A percentile compares a stretch with the other conserved stretches of the same genome.
These are phyloP conservation scores for Malus hybrid DNA, from an alignment of 331 rosid species.

Conservation along the genomic window DNA sequence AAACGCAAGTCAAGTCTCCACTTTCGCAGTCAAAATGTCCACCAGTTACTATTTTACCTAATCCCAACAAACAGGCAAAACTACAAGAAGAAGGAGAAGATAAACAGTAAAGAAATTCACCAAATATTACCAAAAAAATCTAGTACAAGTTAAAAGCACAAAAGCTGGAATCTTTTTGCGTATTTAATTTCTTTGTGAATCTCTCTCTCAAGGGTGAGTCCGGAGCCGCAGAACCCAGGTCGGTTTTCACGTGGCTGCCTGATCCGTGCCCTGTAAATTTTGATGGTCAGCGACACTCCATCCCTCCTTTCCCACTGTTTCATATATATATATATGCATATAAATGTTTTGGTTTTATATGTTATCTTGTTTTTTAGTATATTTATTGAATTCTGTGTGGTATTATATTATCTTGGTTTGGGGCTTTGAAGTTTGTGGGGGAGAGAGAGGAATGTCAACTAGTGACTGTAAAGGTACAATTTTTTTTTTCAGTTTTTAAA, in stretches of 20 bases:
- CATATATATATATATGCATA: not conserved
- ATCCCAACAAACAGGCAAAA: not conserved
- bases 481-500: not conserved
- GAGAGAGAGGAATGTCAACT: not conserved
- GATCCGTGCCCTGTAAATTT: constrained; percentile 12
- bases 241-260: constrained; percentile 7
- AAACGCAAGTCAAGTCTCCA: too few relatives aligned
- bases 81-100: not conserved
- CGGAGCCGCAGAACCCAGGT: not conserved
- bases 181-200: not conserved
- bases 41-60: not conserved
- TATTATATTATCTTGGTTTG: not conserved
- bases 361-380: not conserved
- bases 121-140: not conserved
- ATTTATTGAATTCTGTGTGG: constrained; percentile 1
- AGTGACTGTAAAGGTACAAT: not conserved
- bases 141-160: not conserved
- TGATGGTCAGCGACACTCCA: constrained; percentile 9
- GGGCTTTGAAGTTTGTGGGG: not conserved
- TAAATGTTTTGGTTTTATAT: not conserved
- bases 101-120: not conserved
- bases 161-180: not conserved
- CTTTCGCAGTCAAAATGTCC: too few relatives aligned
- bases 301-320: not conserved
- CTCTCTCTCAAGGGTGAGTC: not conserved